Evolutionary conservation across 208 protist species (phyloP), one percentile per base, ranked within the genome.

Genomic region (Wallacemonas collosoma): DNA sequence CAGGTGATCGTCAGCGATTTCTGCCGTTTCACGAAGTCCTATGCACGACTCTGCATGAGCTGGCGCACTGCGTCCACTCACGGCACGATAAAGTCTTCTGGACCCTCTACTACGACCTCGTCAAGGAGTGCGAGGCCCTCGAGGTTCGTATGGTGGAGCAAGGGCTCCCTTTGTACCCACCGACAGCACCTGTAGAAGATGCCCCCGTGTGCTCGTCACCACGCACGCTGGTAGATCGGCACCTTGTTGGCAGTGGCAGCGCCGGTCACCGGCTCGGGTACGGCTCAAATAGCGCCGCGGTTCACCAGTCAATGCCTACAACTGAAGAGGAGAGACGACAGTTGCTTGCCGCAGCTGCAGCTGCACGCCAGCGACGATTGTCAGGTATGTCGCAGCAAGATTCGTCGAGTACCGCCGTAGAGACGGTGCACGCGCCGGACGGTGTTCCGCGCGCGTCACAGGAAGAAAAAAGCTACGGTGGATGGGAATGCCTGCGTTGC

Each of bases 21-120:
- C 76, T 95, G 50, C 88, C 90, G 17, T 97, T 95, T 68, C 76
- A 95, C 48, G 83, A 94, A 44, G 88, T 98, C 35, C 39, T 97
- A 1, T 91, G 88, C 71, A 98, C 92, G 1, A 81, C 92, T 12
- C 71, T 98, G 53, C 94, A 98, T 78, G 94, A 98, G 83, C 76
- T 98, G 12, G 88, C 87, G 4, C 94, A 98, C 71, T 94, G 86
- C 67, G 64, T 73, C 36, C 72, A 86, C 68, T 83, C 79, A 0
- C 76, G 69, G 40, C 93, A 97, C 68, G 75, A 94, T 63, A 76
- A 78, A 50, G 50, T 77, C 5, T 97, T 97, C 66, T 95, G 90
- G 88, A 61, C 77, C 47, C 79, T 94, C 7, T 93, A 95, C 72
- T 79, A 91, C 47, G 63, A 94, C 26, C 78, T 97, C 4, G 84